Evolutionary conservation across 192 early-diverging fungal species (phyloP), one percentile per base, ranked within the genome.

Genomic region (Kappamyces sp.): DNA sequence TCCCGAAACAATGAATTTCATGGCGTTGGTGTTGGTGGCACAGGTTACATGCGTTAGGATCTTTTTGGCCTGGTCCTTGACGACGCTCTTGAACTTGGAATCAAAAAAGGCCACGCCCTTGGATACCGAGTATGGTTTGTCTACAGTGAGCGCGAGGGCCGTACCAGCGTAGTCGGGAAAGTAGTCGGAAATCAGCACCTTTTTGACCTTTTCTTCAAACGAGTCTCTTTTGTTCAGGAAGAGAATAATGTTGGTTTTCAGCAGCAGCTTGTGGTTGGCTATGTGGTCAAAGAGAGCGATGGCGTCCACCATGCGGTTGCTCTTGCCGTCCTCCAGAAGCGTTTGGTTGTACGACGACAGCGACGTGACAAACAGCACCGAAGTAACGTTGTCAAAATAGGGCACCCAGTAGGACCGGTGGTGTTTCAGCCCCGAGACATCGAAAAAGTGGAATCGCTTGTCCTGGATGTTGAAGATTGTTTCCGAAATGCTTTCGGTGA

Each of bases 321-420:
- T 31, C 12, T 51, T 36, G 3, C 62, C 58, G 41, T 80, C 79
- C 31, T 79, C 77, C 46, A 73, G 68, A 33, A 79, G 67, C 4
- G 61, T 60, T 42, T 46, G 44, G 13, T 46, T 46, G 13, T 46
- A 46, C 12, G 12, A 46, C 12, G 12, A n/a, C 13, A 46, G 13
- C 13, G 44, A 46, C 12, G 13, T 13, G 12, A 46, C 0, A 46
- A 46, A 46, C 12, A 46, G 12, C 12, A 46, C 13, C 12, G 44
- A 12, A 13, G 12, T 46, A 46, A 46, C 12, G 12, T 12, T 46
- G 13, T 13, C 44, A 13, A 46, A 46, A 46, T 46, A 46, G 12
- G 44, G 44, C 12, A 69, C 73, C 75, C 75, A 79, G 49, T 79
- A 67, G 35, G 66, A 66, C 7, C 76, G 48, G 34, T 76, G 48